Percentiles rank a stretch among this genome's conserved stretches.
Conservation (phyloP, 208 protist species). For the Leishmania arabica region DNA sequence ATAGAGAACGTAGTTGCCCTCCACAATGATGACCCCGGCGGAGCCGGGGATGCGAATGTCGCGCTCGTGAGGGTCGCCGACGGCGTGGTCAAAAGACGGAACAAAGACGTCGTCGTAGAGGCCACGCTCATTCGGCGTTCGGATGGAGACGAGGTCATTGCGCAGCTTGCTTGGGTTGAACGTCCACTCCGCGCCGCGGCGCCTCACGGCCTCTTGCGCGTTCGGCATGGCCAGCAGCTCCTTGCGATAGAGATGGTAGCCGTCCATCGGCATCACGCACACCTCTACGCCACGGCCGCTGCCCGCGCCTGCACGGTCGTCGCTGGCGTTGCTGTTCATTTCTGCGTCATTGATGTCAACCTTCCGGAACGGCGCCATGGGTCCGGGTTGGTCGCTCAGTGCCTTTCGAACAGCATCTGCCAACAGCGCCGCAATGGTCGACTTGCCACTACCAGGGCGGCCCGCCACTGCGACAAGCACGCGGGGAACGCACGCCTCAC, state of each 20-base stretch:
- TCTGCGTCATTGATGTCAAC: conserved; percentile 22
- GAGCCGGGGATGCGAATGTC: conserved; percentile 47
- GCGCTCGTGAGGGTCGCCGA: conserved; percentile 58
- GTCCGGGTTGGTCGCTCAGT: conserved; percentile 23
- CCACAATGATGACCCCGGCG: conserved; percentile 63
- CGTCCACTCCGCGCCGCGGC: conserved; percentile 82
- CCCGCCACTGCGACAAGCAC: conserved; percentile 74
- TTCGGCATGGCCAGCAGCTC: conserved; percentile 62
- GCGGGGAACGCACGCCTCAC: conserved; percentile 34
- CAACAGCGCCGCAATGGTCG: conserved; percentile 45
- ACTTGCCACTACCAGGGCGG: conserved; percentile 82
- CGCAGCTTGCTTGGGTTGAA: conserved; percentile 64
- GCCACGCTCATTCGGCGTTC: conserved; percentile 25
- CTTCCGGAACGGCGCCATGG: conserved; percentile 8
- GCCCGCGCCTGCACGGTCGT: neutral
- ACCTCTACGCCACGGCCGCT: conserved; percentile 31
- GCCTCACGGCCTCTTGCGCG: conserved; percentile 49
- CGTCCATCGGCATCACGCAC: conserved; percentile 82
- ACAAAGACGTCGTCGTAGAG: conserved; percentile 59
- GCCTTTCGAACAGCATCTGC: conserved; percentile 39
- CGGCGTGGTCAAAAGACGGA: conserved; percentile 78
- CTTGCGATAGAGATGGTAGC: conserved; percentile 71
- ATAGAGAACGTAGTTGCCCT: conserved; percentile 85
- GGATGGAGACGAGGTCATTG: conserved; percentile 52
- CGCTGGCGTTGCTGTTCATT: conserved; percentile 1